phyloP scores from a whole-genome alignment of 371 early-diverging fungal species.

The Lichtheimia corymbifera region DNA sequence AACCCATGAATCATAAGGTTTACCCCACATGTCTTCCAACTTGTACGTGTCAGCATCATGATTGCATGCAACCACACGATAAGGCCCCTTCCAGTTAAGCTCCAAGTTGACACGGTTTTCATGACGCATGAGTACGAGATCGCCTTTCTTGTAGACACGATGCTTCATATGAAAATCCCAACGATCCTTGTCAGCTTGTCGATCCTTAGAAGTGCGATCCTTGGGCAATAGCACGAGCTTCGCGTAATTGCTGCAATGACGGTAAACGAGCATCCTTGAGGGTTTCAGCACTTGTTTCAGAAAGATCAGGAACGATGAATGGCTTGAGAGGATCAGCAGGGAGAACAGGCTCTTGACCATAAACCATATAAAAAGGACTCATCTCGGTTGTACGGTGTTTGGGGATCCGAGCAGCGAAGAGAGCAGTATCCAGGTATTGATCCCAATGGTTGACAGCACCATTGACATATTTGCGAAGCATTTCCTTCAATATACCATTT shows the following conservation, averaged over 20 bases:
- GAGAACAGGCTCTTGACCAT: slow-evolving; percentile 17
- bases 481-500: slow-evolving; percentile 16
- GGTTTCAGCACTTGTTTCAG: neutral
- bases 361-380: slow-evolving; percentile 19
- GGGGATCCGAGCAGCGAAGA: slow-evolving; percentile 16
- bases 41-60: slow-evolving; percentile 2
- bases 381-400: slow-evolving; percentile 5
- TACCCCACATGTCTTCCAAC: neutral
- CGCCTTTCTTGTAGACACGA: slow-evolving; percentile 10
- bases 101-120: slow-evolving; percentile 9
- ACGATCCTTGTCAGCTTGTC: slow-evolving; percentile 17
- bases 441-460: slow-evolving; percentile 15
- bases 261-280: neutral
- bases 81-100: slow-evolving; percentile 10
- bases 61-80: neutral
- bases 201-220: neutral
- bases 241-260: neutral
- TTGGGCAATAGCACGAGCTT: neutral
- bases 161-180: slow-evolving; percentile 17
- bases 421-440: slow-evolving; percentile 13
- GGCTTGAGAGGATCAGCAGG: slow-evolving; percentile 17
- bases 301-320: neutral
- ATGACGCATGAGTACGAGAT: slow-evolving; percentile 9
- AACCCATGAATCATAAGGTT: slow-evolving; percentile 6
- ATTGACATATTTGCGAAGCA: slow-evolving; percentile 14